Conservation (phyloP, 441 rosid genomes). For the Adansonia gregorii region DNA sequence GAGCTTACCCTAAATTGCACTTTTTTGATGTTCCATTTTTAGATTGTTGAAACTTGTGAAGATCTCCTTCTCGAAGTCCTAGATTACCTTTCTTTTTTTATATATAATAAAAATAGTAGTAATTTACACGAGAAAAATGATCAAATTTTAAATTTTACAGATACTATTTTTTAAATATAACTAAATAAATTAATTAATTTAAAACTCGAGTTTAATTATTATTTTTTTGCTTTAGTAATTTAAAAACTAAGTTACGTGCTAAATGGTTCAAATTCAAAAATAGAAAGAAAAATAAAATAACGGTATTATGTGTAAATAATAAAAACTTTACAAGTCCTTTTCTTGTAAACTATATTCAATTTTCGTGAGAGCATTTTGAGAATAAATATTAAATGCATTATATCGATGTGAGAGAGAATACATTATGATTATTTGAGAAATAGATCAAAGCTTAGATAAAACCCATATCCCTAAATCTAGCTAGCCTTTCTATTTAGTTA, state of each 20-base stretch:
- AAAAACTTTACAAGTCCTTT: not conserved
- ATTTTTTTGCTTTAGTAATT: too few relatives aligned
- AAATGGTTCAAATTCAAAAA: not conserved
- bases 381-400: not conserved
- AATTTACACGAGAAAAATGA: too few relatives aligned
- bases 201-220: too few relatives aligned
- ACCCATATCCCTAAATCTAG: not conserved
- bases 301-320: not conserved
- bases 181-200: too few relatives aligned
- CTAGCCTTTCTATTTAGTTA: too few relatives aligned
- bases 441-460: not conserved
- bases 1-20: constrained; percentile 7
- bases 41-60: not conserved
- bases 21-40: not conserved
- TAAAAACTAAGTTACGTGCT: too few relatives aligned
- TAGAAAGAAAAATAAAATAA: not conserved
- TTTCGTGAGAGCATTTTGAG: not conserved
- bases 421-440: not conserved
- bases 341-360: not conserved
- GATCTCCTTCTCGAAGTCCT: not conserved
- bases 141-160: too few relatives aligned
- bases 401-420: not conserved
- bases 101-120: not conserved
- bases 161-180: too few relatives aligned
- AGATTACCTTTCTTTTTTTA: not conserved